Percentiles rank a stretch among this genome's conserved stretches.
These are phyloP conservation scores for Paraurostyla sp. DNA, from an alignment of 73 alveolate genomes.

Conservation along the genomic window DNA sequence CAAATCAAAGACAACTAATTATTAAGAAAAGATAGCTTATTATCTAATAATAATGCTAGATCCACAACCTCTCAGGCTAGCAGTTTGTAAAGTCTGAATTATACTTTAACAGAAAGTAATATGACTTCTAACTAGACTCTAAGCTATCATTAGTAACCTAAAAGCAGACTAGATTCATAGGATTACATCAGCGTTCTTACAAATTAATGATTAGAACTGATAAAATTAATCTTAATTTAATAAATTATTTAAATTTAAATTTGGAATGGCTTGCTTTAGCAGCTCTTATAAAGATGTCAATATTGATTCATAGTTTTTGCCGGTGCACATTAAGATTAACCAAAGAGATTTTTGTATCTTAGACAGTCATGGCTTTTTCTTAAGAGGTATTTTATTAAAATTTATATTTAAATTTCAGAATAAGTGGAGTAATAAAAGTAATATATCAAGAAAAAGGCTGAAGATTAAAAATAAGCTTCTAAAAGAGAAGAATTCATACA, in stretches of 20 bases:
- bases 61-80: background rate
- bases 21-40: too few relatives aligned
- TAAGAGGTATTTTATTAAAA: background rate
- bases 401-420: background rate
- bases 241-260: constrained; percentile 24
- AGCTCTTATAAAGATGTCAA: constrained; percentile 34
- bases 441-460: background rate
- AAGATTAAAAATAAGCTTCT: background rate
- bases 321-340: background rate
- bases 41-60: background rate
- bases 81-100: constrained; percentile 6
- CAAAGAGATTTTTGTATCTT: background rate
- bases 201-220: background rate
- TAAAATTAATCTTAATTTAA: background rate
- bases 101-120: constrained; percentile 46
- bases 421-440: background rate
- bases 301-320: background rate
- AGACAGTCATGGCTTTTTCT: constrained; percentile 1
- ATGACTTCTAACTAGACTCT: too few relatives aligned
- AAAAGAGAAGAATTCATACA: background rate
- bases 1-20: too few relatives aligned
- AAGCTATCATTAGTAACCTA: background rate
- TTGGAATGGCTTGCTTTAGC: constrained; percentile 35
- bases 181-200: constrained; percentile 27
- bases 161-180: constrained; percentile 35